phyloP scores from a whole-genome alignment of 116 monocot species.

The Phalaenopsis hybrid region DNA sequence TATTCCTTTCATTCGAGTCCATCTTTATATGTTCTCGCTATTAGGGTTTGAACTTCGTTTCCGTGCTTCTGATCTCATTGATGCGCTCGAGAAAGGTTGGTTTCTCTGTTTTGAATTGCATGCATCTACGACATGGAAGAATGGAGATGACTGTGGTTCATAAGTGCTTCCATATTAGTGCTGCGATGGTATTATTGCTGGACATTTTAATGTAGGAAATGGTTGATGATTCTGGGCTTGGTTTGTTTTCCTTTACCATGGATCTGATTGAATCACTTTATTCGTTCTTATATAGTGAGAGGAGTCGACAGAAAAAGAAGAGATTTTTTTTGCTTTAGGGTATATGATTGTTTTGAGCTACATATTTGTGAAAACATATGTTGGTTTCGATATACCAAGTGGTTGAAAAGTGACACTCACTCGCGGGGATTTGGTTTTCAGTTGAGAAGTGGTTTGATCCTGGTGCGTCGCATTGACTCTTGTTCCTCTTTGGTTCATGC shows the following conservation, averaged over 20 bases:
- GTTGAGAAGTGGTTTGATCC: not conserved
- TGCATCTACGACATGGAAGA: not conserved
- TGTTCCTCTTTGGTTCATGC: not conserved
- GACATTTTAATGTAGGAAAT: not conserved
- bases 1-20: not conserved
- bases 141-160: not conserved
- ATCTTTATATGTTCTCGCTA: not conserved
- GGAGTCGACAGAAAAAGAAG: not conserved
- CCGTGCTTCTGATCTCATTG: not conserved
- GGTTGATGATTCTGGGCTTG: too few relatives aligned
- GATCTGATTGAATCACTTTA: not conserved
- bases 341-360: not conserved
- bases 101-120: not conserved
- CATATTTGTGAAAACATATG: not conserved
- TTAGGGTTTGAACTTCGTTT: not conserved
- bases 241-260: not conserved
- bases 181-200: not conserved
- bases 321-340: not conserved
- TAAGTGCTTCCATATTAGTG: not conserved
- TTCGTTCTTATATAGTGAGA: not conserved
- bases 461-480: not conserved
- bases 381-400: not conserved
- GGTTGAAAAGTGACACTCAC: not conserved
- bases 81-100: not conserved
- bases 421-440: not conserved